A percentile compares a stretch with the other conserved stretches of the same genome.
Conservation (phyloP, 1,284 basidiomycete species). For the Apiotrichum mycotoxinovorans region DNA sequence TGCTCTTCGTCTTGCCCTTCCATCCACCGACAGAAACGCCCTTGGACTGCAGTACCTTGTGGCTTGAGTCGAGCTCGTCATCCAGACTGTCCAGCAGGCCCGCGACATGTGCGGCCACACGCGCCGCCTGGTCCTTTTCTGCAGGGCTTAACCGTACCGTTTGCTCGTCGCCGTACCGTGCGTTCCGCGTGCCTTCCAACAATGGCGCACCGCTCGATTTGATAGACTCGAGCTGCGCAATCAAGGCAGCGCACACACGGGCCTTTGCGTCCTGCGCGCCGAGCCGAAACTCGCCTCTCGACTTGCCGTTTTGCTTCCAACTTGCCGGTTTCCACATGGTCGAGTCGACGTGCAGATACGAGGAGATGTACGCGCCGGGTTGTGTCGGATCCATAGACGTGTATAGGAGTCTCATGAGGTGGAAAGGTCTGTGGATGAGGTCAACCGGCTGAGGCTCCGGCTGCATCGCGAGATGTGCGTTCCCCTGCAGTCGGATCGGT, state of each 20-base stretch:
- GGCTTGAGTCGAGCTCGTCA: slow-evolving; percentile 73
- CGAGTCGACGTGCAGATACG: slow-evolving; percentile 77
- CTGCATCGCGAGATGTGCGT: slow-evolving; percentile 31
- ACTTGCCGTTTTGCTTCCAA: slow-evolving; percentile 52
- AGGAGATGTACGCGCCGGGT: slow-evolving; percentile 82
- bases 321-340: slow-evolving; percentile 65
- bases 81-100: slow-evolving; percentile 65
- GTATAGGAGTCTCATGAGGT: slow-evolving; percentile 76
- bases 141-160: slow-evolving; percentile 9
- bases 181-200: slow-evolving; percentile 48
- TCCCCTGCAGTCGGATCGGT: slow-evolving; percentile 14
- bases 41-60: slow-evolving; percentile 88
- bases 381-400: slow-evolving; percentile 71
- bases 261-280: slow-evolving; percentile 35
- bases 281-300: slow-evolving; percentile 59
- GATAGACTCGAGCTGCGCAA: slow-evolving; percentile 31
- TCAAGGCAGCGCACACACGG: slow-evolving; percentile 28
- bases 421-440: slow-evolving; percentile 78
- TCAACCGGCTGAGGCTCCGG: slow-evolving; percentile 58
- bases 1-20: slow-evolving; percentile 63
- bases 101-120: slow-evolving; percentile 59
- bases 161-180: slow-evolving; percentile 58
- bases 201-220: slow-evolving; percentile 54
- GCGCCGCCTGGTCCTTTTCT: slow-evolving; percentile 27
- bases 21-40: slow-evolving; percentile 59